Evolutionary conservation across 306 rosid species (phyloP).

Genomic region (Geum urbanum): DNA sequence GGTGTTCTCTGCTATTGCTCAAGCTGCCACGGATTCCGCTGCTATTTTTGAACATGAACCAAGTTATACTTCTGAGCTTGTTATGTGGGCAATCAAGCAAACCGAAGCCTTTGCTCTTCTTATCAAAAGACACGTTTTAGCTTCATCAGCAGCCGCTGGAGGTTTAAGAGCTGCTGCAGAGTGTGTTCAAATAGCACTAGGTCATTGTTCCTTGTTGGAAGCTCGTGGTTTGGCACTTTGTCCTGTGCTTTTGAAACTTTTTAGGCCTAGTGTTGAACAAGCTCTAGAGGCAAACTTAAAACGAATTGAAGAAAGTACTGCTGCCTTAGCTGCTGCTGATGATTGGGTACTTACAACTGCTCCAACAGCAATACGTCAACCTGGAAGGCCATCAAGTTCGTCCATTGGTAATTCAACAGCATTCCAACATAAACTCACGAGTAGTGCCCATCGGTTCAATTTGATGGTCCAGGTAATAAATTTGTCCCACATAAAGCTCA

Average conservation of each 20-base stretch:
- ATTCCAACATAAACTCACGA: conserved; percentile 83
- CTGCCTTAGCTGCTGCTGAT: conserved; percentile 98
- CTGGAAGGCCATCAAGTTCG: conserved; percentile 54
- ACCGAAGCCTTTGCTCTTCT: conserved; percentile 80
- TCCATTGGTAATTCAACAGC: conserved; percentile 41
- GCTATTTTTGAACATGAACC: conserved; percentile 86
- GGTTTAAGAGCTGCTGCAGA: conserved; percentile 99
- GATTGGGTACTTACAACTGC: conserved; percentile 79
- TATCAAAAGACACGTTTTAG: conserved; percentile 91
- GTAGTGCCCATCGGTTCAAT: conserved; percentile 97
- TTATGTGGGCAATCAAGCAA: conserved; percentile 95
- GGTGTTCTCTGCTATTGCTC: conserved; percentile 94
- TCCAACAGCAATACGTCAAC: conserved; percentile 58
- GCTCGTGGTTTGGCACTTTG: conserved; percentile 92
- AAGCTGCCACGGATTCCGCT: conserved; percentile 83
- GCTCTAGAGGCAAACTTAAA: conserved; percentile 92
- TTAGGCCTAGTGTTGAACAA: conserved; percentile 97
- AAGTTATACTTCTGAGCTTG: conserved; percentile 87
- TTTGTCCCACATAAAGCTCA: conserved; percentile 8
- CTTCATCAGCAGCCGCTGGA: conserved; percentile 99
- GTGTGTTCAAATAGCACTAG: conserved; percentile 99
- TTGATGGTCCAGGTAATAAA: conserved; percentile 94
- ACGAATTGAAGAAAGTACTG: conserved; percentile 94
- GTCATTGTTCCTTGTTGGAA: conserved; percentile 95
- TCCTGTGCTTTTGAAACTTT: conserved; percentile 88